Conservation (phyloP, 2,329 filamentous ascomycete species). For the Neonectria coccinea region DNA sequence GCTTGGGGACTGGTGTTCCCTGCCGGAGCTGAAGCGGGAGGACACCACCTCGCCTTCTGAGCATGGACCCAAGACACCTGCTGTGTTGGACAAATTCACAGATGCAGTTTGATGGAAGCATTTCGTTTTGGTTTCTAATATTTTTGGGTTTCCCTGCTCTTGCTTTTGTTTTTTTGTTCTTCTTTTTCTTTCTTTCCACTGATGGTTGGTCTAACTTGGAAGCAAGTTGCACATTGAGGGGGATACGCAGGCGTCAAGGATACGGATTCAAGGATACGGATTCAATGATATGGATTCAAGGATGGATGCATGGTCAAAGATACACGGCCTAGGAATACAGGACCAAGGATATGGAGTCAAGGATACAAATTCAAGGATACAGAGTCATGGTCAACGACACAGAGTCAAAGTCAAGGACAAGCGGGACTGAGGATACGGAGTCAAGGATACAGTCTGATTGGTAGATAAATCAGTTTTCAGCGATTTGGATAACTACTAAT, state of each 20-base stretch:
- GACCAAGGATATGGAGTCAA: background rate
- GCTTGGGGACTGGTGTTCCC: conserved; percentile 11
- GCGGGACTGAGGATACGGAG: background rate
- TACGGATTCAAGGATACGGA: background rate
- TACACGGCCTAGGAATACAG: background rate
- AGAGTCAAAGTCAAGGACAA: background rate
- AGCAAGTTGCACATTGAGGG: background rate
- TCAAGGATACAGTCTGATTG: conserved; percentile 1
- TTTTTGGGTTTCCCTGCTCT: background rate
- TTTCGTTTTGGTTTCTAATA: conserved; percentile 4
- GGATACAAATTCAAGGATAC: background rate
- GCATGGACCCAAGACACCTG: conserved; percentile 7
- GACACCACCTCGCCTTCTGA: conserved; percentile 4
- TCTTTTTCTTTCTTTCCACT: background rate
- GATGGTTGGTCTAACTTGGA: background rate
- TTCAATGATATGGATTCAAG: background rate
- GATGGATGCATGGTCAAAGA: background rate
- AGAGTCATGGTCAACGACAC: background rate
- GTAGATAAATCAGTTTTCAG: conserved; percentile 23
- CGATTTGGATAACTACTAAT: conserved; percentile 27
- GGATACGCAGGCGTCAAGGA: background rate
- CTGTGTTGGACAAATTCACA: background rate
- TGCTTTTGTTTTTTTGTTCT: background rate
- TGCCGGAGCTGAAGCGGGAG: background rate
- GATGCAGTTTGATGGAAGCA: conserved; percentile 3